These are phyloP conservation scores for Dianthus caryophyllus DNA, from an alignment of 148 eudicot species.

Conservation along the genomic window DNA sequence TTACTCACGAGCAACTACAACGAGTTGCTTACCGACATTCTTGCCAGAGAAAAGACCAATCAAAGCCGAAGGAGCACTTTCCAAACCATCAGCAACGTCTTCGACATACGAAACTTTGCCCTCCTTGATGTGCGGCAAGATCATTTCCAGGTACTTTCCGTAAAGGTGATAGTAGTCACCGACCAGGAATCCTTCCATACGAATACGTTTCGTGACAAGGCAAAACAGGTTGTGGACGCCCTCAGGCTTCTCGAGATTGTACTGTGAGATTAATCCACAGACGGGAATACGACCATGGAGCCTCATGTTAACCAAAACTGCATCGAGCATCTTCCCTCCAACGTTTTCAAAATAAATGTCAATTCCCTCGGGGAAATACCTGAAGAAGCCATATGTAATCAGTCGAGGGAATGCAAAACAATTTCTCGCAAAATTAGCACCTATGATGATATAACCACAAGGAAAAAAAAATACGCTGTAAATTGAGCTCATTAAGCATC, in stretches of 20 bases:
- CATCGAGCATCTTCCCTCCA: conserved; percentile 55
- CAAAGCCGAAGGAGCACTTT: conserved; percentile 42
- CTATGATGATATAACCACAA: too few species aligned
- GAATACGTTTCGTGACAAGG: conserved; percentile 32
- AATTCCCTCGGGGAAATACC: conserved; percentile 39
- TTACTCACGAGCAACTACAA: conserved; percentile 35
- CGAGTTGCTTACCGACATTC: conserved; percentile 46
- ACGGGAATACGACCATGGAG: conserved; percentile 43
- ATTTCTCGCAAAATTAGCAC: too few species aligned
- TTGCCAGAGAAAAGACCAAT: conserved; percentile 44
- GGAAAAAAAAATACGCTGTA: too few species aligned
- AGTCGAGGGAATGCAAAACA: background rate
- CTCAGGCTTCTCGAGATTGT: conserved; percentile 37
- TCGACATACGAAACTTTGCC: conserved; percentile 41
- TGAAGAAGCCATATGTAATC: conserved; percentile 3
- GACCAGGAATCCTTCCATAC: conserved; percentile 48
- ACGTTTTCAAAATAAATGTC: conserved; percentile 54
- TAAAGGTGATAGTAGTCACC: conserved; percentile 34
- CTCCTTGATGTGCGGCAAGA: conserved; percentile 34
- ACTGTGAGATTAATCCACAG: conserved; percentile 55
- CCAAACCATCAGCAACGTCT: conserved; percentile 43
- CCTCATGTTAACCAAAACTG: conserved; percentile 44
- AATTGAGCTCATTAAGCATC: too few species aligned
- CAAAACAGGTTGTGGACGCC: conserved; percentile 38
- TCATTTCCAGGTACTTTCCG: conserved; percentile 38